A percentile compares a stretch with the other conserved stretches of the same genome.
Conservation (phyloP, 768 basidiomycete genomes). For the Gloeostereum incarnatum region DNA sequence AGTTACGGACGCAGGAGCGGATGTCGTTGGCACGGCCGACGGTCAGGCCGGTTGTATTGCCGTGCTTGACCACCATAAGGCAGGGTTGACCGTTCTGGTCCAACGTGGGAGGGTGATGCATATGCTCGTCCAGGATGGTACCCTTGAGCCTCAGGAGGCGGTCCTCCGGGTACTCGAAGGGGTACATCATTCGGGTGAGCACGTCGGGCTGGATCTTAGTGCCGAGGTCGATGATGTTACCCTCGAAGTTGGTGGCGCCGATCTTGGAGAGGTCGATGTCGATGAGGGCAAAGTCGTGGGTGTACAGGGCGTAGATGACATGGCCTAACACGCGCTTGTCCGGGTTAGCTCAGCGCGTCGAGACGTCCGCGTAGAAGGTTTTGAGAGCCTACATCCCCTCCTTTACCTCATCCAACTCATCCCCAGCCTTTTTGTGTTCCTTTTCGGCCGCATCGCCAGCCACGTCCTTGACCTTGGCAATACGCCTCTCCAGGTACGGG, state of each 20-base stretch:
- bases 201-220: conserved; percentile 5
- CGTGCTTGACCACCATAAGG: conserved; percentile 19
- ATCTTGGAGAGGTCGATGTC: conserved; percentile 10
- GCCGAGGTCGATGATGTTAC: conserved; percentile 14
- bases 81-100: conserved; percentile 12
- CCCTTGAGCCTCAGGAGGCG: conserved; percentile 14
- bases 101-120: conserved; percentile 12
- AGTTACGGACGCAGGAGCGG: conserved; percentile 12
- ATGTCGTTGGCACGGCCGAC: conserved; percentile 15
- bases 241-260: conserved; percentile 11
- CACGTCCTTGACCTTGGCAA: not conserved
- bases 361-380: not conserved
- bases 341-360: not conserved
- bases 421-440: not conserved
- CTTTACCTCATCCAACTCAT: not conserved
- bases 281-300: not conserved
- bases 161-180: conserved; percentile 12
- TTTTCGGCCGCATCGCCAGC: not conserved
- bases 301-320: not conserved
- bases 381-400: not conserved
- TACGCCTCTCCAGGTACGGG: not conserved
- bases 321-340: not conserved
- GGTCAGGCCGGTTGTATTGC: conserved; percentile 14
- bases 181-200: conserved; percentile 1
- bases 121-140: conserved; percentile 13